Conservation (phyloP, 306 rosid genomes). For the Inga oerstediana region DNA sequence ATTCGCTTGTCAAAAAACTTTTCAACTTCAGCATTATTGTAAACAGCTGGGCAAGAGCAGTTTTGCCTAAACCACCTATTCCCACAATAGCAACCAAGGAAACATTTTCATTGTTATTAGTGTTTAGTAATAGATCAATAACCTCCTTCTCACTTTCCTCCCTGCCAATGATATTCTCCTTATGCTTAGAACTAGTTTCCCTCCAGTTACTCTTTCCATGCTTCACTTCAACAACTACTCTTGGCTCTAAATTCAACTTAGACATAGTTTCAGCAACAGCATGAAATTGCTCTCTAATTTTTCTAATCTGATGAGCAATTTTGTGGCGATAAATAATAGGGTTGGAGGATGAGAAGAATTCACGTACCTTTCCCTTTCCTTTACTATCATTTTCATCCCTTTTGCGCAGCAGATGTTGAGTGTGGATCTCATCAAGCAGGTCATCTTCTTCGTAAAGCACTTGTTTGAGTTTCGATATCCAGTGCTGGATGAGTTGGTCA, state of each 20-base stretch:
- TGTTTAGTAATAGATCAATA: background rate
- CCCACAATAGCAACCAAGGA: conserved; percentile 2
- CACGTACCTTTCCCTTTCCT: background rate
- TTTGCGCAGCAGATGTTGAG: background rate
- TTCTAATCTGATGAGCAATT: background rate
- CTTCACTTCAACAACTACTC: background rate
- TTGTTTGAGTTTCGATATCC: background rate
- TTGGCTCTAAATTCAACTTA: background rate
- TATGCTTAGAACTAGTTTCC: background rate
- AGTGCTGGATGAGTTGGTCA: background rate
- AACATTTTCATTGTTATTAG: background rate
- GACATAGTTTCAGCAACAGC: background rate
- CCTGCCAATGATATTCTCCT: background rate
- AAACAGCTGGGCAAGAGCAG: conserved; percentile 6
- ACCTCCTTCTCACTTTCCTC: background rate
- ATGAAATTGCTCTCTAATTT: background rate
- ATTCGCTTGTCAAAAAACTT: background rate
- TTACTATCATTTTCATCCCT: background rate
- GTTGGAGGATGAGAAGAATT: background rate
- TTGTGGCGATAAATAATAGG: background rate
- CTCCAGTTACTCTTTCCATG: background rate
- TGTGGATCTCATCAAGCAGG: background rate
- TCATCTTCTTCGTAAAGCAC: background rate
- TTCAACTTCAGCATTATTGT: background rate
- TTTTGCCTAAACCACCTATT: conserved; percentile 12